Evolutionary conservation across 2,329 filamentous ascomycete species (phyloP).

Genomic region (Botrytis pseudocinerea): DNA sequence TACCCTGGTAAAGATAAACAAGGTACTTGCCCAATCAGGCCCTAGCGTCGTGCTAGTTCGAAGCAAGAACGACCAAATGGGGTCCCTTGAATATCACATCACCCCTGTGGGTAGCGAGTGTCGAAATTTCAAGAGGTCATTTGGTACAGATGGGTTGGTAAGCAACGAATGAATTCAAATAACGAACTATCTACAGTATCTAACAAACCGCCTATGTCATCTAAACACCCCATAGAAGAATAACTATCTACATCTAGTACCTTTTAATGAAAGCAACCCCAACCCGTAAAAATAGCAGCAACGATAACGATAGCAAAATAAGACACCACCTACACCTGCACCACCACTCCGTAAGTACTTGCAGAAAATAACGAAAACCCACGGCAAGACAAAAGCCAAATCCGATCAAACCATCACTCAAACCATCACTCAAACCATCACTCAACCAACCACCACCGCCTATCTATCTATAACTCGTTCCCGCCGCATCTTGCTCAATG

Average conservation of each 20-base stretch:
- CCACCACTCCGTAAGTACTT: not conserved
- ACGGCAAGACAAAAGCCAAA: not conserved
- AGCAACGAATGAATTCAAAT: not conserved
- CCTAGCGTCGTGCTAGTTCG: not conserved
- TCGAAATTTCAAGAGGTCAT: not conserved
- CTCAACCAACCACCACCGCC: no score
- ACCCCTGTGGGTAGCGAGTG: not conserved
- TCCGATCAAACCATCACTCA: not conserved
- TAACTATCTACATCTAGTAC: not conserved
- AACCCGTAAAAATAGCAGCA: not conserved
- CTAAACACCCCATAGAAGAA: not conserved
- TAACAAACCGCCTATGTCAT: not conserved
- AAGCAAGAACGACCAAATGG: not conserved
- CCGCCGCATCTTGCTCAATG: conserved; percentile 7
- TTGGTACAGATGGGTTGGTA: not conserved
- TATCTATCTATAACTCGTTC: conserved; percentile 2
- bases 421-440: not conserved
- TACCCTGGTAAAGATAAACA: not conserved
- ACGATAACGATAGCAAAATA: not conserved
- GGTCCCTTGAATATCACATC: not conserved
- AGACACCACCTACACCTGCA: not conserved
- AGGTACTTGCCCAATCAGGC: not conserved
- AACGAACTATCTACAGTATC: not conserved
- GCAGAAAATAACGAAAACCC: not conserved
- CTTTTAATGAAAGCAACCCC: not conserved